A percentile compares a stretch with the other conserved stretches of the same genome.
These are phyloP conservation scores for Acmispon strigosus DNA, from an alignment of 306 rosid genomes.

Conservation along the genomic window DNA sequence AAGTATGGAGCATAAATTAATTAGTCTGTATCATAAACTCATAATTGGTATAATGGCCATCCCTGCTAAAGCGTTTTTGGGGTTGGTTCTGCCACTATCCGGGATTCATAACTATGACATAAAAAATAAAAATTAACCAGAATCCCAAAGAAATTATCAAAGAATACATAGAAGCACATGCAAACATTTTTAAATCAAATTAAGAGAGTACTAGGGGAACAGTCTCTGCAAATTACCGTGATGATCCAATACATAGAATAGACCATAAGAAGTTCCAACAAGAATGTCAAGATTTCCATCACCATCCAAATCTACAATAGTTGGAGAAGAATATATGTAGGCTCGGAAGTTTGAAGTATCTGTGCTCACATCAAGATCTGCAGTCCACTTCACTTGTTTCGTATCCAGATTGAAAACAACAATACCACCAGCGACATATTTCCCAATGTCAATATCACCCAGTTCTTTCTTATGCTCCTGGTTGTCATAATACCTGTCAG, in stretches of 20 bases:
- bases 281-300: slow-evolving; percentile 94
- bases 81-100: neutral
- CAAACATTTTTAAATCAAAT: neutral
- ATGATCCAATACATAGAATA: slow-evolving; percentile 94
- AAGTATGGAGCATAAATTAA: neutral
- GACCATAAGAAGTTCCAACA: slow-evolving; percentile 90
- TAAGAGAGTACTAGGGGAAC: neutral
- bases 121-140: neutral
- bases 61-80: neutral
- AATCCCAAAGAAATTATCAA: slow-evolving; percentile 6
- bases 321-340: slow-evolving; percentile 84
- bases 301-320: slow-evolving; percentile 91
- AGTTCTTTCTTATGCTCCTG: slow-evolving; percentile 81
- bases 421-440: slow-evolving; percentile 88
- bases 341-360: slow-evolving; percentile 66
- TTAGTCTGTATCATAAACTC: neutral
- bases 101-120: neutral
- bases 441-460: slow-evolving; percentile 83
- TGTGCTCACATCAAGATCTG: slow-evolving; percentile 86
- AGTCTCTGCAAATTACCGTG: slow-evolving; percentile 46
- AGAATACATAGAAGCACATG: neutral
- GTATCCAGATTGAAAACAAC: slow-evolving; percentile 93
- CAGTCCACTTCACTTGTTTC: slow-evolving; percentile 90
- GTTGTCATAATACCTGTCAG: slow-evolving; percentile 92
- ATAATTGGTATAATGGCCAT: neutral